Base-by-base conservation (phyloP, 495 filamentous ascomycete genomes). In the Apiosordaria backusii region DNA sequence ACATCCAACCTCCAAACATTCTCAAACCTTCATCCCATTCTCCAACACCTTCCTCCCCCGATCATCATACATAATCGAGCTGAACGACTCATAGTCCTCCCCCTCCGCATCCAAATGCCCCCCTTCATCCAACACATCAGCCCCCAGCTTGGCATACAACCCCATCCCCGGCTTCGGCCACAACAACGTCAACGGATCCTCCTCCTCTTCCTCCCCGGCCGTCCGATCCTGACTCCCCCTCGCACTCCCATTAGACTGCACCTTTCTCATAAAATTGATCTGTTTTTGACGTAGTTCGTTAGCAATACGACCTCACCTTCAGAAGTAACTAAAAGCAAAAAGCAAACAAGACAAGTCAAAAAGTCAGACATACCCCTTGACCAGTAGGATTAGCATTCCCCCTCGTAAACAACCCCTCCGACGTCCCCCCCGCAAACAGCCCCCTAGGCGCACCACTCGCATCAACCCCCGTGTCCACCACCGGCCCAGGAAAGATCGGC, bases 121-220 rank as follows among this genome's bases (percentile, higher is more conserved):
- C 54, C 79, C 77, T 3, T 79, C 70, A 61, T 86, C 84, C 23
- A 84, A 74, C 19, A 76, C 70, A 62, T 84, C 82, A 2, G 76
- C 75, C 45, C 73, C 71, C 19, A 86, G 68, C 45, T 74, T 75
- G 4, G 74, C 72, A 59, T 84, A 83, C 58, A 84, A 61, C 7
- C 85, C 85, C 60, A 84, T 84, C 3, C 89, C 90, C 16, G 87
- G 77, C 68, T 85, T 84, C 1, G 90, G 89, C 79, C 91, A 91
- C 9, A 87, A 77, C 22, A 87, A 80, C 53, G 85, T 85, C 4
- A 82, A 70, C 18, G 81, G 77, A 26, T 83, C 81, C 61, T 64
- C 61, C 55, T 77, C 72, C 35, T 75, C 75, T 4, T 69, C 68
- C 2, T 68, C 72, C 35, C 35, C 35, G 19, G 16, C 13, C 23